A percentile compares a stretch with the other conserved stretches of the same genome.
Evolutionary conservation across 192 early-diverging fungal species (phyloP).

Genomic region (Backusella australiensis): DNA sequence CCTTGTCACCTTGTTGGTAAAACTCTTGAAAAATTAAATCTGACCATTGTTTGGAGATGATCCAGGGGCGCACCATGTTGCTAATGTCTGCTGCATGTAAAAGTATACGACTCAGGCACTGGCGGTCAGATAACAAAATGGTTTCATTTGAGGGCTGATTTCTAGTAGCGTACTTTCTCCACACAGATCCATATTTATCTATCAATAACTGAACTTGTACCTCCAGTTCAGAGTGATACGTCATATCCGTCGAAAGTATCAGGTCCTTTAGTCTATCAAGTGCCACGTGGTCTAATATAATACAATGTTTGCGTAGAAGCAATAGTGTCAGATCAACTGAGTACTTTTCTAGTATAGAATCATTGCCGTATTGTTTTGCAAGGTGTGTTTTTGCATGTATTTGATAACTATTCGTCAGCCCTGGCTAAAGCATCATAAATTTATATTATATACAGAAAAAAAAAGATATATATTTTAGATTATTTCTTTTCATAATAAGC

Average conservation of each 20-base stretch:
- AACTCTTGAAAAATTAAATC: slow-evolving; percentile 81
- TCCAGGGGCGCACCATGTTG: slow-evolving; percentile 78
- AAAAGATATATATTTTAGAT: background rate
- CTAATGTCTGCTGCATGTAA: slow-evolving; percentile 85
- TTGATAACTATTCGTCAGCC: slow-evolving; percentile 83
- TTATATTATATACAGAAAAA: background rate
- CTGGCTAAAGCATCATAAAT: slow-evolving; percentile 55
- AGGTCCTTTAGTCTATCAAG: slow-evolving; percentile 14
- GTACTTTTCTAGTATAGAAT: slow-evolving; percentile 79
- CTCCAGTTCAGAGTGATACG: slow-evolving; percentile 1
- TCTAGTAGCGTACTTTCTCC: background rate
- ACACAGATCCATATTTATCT: background rate
- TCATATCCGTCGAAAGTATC: slow-evolving; percentile 14
- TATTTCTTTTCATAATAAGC: background rate
- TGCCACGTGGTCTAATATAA: slow-evolving; percentile 40
- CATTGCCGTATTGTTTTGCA: slow-evolving; percentile 62
- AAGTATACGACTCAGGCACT: slow-evolving; percentile 56
- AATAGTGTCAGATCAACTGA: slow-evolving; percentile 70
- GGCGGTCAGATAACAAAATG: slow-evolving; percentile 48
- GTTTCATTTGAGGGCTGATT: background rate
- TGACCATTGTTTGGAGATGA: slow-evolving; percentile 84
- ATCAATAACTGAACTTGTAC: background rate
- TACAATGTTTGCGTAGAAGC: slow-evolving; percentile 65
- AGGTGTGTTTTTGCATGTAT: slow-evolving; percentile 76
- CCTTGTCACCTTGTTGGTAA: slow-evolving; percentile 77